Percentiles rank a stretch among this genome's conserved stretches.
phyloP scores from a whole-genome alignment of 345 rosid genomes.

The Iberis pinnata region DNA sequence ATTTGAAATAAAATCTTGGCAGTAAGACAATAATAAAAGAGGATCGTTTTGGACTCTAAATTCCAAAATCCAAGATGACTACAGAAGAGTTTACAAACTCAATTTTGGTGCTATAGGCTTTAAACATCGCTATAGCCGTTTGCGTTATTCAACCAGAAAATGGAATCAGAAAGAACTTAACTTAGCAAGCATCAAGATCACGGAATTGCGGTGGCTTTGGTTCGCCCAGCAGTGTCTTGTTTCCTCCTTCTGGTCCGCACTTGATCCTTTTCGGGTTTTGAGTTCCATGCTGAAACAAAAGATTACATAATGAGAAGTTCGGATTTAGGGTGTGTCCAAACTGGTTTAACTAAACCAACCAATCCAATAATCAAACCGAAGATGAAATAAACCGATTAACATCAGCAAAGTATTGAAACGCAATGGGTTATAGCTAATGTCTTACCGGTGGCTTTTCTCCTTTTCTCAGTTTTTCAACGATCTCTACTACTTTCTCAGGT shows the following conservation, averaged over 20 bases:
- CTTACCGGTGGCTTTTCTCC: constrained; percentile 93
- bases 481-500: constrained; percentile 81
- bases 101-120: constrained; percentile 21
- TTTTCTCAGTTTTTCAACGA: constrained; percentile 73
- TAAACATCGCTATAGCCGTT: constrained; percentile 22
- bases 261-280: constrained; percentile 81
- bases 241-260: constrained; percentile 95
- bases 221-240: constrained; percentile 63
- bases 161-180: constrained; percentile 14
- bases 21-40: constrained; percentile 5
- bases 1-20: constrained; percentile 15
- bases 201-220: constrained; percentile 89
- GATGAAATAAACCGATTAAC: background rate
- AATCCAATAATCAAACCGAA: background rate
- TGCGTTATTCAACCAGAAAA: constrained; percentile 37
- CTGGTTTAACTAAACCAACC: background rate
- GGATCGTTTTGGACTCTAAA: constrained; percentile 16
- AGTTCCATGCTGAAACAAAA: constrained; percentile 64
- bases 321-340: background rate
- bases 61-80: constrained; percentile 19
- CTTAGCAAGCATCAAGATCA: constrained; percentile 83
- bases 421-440: background rate
- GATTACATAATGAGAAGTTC: background rate
- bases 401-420: constrained; percentile 4
- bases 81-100: constrained; percentile 25